Evolutionary conservation across 768 basidiomycete species (phyloP).

Genomic region (Tulasnella sp.): DNA sequence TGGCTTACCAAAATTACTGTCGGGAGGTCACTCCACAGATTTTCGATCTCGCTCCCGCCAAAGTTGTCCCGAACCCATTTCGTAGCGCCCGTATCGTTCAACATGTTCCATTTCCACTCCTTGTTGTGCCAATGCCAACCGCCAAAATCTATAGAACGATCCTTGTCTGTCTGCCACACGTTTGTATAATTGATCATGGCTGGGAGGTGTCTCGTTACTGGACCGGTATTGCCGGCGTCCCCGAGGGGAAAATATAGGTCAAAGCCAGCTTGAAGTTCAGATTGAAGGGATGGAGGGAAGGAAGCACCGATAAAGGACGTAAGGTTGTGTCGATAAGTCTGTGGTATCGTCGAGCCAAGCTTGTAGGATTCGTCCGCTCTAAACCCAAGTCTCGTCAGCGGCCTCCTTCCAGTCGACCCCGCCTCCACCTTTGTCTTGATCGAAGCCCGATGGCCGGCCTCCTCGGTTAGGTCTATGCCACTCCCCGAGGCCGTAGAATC

Average conservation of each 20-base stretch:
- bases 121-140: neutral
- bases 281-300: neutral
- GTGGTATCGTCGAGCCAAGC: neutral
- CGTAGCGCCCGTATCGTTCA: slow-evolving; percentile 1
- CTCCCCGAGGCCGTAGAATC: too few relatives aligned
- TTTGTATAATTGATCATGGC: too few relatives aligned
- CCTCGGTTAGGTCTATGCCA: too few relatives aligned
- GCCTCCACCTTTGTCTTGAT: too few relatives aligned
- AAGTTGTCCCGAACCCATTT: slow-evolving; percentile 4
- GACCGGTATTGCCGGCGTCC: too few relatives aligned
- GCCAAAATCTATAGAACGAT: neutral
- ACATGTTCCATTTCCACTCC: neutral
- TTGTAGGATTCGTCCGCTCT: slow-evolving; percentile 10
- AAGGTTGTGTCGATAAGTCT: neutral
- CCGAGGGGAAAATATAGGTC: too few relatives aligned
- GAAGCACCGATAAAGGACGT: neutral
- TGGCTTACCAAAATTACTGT: slow-evolving; percentile 12
- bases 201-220: too few relatives aligned
- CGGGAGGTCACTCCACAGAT: neutral
- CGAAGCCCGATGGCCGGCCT: too few relatives aligned
- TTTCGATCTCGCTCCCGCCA: slow-evolving; percentile 2
- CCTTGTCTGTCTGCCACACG: slow-evolving; percentile 10
- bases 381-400: slow-evolving; percentile 1
- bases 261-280: too few relatives aligned
- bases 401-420: neutral